Conservation (phyloP, 257 asterid species). For the Ajuga chamaepitys region DNA sequence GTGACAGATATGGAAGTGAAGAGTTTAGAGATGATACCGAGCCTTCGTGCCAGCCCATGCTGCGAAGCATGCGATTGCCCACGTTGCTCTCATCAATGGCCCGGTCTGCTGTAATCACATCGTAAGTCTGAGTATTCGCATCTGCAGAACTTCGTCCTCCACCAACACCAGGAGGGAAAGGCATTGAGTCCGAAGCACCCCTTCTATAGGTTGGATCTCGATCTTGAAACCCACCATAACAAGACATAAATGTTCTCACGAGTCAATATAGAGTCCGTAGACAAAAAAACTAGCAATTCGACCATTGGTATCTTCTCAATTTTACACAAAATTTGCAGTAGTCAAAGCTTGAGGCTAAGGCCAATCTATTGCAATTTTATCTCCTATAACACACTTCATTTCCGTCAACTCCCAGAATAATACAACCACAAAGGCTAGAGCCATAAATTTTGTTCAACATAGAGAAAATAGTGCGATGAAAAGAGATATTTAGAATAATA, state of each 20-base stretch:
- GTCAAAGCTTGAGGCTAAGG: conserved; percentile 31
- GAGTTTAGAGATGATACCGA: conserved; percentile 80
- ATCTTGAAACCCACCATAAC: conserved; percentile 54
- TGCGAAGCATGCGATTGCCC: conserved; percentile 97
- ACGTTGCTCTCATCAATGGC: conserved; percentile 93
- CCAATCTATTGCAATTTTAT: conserved; percentile 25
- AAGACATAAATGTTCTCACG: conserved; percentile 65
- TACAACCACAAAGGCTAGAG: conserved; percentile 20
- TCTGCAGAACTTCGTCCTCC: conserved; percentile 84
- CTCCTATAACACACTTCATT: conserved; percentile 20
- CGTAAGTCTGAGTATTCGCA: conserved; percentile 59
- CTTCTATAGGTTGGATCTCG: conserved; percentile 67
- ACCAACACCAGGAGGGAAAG: conserved; percentile 99
- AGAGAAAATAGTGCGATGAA: background rate
- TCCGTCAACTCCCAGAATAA: conserved; percentile 28
- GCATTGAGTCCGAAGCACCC: conserved; percentile 82
- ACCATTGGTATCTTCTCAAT: conserved; percentile 54
- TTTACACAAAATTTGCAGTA: conserved; percentile 29
- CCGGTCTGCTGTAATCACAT: conserved; percentile 79
- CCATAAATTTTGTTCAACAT: conserved; percentile 2
- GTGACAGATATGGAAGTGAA: conserved; percentile 17
- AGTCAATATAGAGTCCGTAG: conserved; percentile 53
- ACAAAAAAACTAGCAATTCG: conserved; percentile 44
- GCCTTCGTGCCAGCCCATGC: conserved; percentile 99
- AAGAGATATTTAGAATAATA: conserved; percentile 10